Evolutionary conservation across 768 basidiomycete genomes (phyloP).

Genomic region (Russula earlei): DNA sequence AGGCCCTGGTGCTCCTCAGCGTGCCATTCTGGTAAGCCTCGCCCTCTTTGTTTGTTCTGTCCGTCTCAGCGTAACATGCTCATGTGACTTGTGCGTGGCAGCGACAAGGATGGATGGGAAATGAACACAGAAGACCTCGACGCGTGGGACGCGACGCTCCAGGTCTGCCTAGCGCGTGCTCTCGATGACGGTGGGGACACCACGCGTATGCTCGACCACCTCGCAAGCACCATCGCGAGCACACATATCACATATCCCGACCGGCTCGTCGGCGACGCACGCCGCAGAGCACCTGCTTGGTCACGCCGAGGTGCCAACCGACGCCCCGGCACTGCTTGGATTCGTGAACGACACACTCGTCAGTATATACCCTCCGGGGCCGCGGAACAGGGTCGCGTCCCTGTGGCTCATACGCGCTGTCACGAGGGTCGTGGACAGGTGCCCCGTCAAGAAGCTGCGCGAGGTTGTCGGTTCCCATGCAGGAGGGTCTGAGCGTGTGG

Average conservation of each 20-base stretch:
- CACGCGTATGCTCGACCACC: constrained; percentile 42
- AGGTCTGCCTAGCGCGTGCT: constrained; percentile 42
- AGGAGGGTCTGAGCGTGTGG: constrained; percentile 54
- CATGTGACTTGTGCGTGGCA: constrained; percentile 4
- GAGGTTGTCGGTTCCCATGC: constrained; percentile 38
- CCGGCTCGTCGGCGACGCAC: constrained; percentile 37
- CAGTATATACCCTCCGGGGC: constrained; percentile 57
- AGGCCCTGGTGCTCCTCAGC: constrained; percentile 41
- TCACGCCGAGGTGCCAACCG: constrained; percentile 44
- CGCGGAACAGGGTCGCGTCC: constrained; percentile 41
- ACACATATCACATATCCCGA: constrained; percentile 32
- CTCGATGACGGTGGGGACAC: constrained; percentile 53
- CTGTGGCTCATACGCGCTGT: constrained; percentile 57
- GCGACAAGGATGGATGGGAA: constrained; percentile 36
- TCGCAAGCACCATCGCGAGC: constrained; percentile 40
- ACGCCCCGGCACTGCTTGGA: constrained; percentile 47
- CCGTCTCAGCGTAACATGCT: not conserved
- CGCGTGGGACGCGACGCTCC: constrained; percentile 52
- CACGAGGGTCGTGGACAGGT: constrained; percentile 42
- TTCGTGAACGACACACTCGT: constrained; percentile 52
- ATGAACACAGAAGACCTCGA: constrained; percentile 43
- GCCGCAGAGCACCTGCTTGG: constrained; percentile 55
- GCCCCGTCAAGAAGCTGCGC: constrained; percentile 39
- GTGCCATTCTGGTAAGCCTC: constrained; percentile 53
- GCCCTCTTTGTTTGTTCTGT: not conserved